Conservation (phyloP, 2,329 filamentous ascomycete genomes). For the Pyricularia grisea region DNA sequence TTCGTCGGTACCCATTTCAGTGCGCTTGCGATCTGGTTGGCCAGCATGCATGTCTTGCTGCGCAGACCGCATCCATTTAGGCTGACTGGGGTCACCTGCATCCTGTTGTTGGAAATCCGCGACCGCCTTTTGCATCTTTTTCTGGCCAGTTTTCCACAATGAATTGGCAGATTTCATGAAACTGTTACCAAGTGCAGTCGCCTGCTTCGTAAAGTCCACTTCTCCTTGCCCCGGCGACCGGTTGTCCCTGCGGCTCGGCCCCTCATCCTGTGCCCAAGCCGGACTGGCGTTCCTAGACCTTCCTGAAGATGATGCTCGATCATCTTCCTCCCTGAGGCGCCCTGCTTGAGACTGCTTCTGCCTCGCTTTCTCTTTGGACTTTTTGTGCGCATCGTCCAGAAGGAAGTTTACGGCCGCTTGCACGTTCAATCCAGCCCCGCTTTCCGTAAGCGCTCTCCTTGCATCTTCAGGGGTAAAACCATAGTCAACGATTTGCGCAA, state of each 20-base stretch:
- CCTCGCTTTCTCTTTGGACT: slow-evolving; percentile 62
- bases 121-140: slow-evolving; percentile 85
- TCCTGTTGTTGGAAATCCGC: slow-evolving; percentile 69
- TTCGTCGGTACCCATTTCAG: slow-evolving; percentile 51
- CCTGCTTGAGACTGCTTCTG: slow-evolving; percentile 27
- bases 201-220: slow-evolving; percentile 69
- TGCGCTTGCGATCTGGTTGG: slow-evolving; percentile 12
- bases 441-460: slow-evolving; percentile 69
- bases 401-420: slow-evolving; percentile 85
- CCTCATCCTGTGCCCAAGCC: slow-evolving; percentile 52
- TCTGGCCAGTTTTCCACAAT: slow-evolving; percentile 89
- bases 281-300: slow-evolving; percentile 33
- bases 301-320: slow-evolving; percentile 13
- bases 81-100: slow-evolving; percentile 67
- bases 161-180: slow-evolving; percentile 92
- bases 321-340: slow-evolving; percentile 8
- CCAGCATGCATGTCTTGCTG: slow-evolving; percentile 23
- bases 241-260: slow-evolving; percentile 40
- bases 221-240: slow-evolving; percentile 49
- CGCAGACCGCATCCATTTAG: slow-evolving; percentile 89
- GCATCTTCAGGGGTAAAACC: slow-evolving; percentile 83
- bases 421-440: slow-evolving; percentile 68
- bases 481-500: slow-evolving; percentile 89
- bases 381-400: slow-evolving; percentile 80
- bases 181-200: slow-evolving; percentile 71